phyloP scores from a whole-genome alignment of 2,329 filamentous ascomycete species.

The Aspergillus viridinutans region DNA sequence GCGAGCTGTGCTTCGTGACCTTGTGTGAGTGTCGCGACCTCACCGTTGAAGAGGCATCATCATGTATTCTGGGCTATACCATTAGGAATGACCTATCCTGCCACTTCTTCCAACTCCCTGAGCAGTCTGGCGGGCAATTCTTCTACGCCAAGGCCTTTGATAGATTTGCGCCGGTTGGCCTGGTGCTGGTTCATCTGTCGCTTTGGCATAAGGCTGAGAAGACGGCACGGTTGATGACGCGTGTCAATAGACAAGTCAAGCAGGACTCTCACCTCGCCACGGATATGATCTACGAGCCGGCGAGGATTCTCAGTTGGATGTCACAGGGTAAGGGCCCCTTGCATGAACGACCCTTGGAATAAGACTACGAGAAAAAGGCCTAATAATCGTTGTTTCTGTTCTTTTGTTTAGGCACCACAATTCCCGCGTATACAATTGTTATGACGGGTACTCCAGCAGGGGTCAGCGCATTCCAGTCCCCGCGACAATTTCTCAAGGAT shows the following conservation, averaged over 20 bases:
- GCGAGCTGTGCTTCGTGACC: no score
- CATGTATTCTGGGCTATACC: conserved; percentile 11
- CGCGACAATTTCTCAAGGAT: conserved; percentile 30
- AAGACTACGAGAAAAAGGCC: no score
- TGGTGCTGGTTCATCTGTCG: conserved; percentile 32
- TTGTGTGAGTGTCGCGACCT: no score
- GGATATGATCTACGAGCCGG: no score
- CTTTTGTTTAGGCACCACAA: conserved; percentile 36
- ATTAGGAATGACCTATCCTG: conserved; percentile 23
- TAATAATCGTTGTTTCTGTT: neutral
- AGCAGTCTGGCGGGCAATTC: conserved; percentile 25
- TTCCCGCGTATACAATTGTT: conserved; percentile 45
- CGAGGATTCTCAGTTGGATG: no score
- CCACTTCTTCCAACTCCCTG: conserved; percentile 24
- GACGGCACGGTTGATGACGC: neutral
- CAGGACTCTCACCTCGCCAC: no score
- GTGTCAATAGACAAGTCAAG: no score
- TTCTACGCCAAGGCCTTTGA: conserved; percentile 45
- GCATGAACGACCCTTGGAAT: no score
- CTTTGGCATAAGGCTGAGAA: conserved; percentile 11
- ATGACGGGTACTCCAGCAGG: conserved; percentile 49
- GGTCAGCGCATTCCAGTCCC: conserved; percentile 29
- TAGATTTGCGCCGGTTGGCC: conserved; percentile 43
- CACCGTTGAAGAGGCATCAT: no score
- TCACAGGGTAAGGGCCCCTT: no score